phyloP scores from a whole-genome alignment of 202 grass and related monocot species.

The Panicum virgatum region DNA sequence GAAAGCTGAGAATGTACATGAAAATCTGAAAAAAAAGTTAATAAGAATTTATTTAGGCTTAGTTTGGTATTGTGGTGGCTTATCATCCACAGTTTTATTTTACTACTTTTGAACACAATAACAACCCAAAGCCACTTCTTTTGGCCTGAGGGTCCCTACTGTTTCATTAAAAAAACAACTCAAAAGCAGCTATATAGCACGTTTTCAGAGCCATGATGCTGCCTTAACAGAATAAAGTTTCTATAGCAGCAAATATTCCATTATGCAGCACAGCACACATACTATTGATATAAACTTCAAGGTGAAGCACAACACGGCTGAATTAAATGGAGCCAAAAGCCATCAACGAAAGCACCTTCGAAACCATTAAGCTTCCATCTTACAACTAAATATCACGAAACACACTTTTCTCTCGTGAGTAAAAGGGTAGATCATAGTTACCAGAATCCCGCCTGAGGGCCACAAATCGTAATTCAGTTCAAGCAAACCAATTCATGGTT shows the following conservation, averaged over 20 bases:
- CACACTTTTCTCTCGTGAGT: neutral
- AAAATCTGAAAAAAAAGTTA: neutral
- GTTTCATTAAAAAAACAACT: neutral
- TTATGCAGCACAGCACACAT: neutral
- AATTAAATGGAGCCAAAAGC: neutral
- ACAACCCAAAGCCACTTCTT: too few relatives aligned
- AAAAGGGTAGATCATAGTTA: too few relatives aligned
- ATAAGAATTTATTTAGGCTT: neutral
- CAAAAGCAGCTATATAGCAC: neutral
- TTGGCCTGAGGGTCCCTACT: too few relatives aligned
- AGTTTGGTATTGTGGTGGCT: neutral
- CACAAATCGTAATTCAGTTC: too few relatives aligned
- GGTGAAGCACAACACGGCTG: neutral
- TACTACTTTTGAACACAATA: neutral
- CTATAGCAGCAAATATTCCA: neutral
- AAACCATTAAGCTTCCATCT: neutral
- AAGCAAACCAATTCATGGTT: too few relatives aligned
- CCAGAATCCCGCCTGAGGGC: neutral
- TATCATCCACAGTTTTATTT: neutral
- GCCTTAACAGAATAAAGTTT: neutral
- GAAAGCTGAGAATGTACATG: neutral
- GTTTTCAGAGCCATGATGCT: neutral
- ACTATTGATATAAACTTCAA: neutral
- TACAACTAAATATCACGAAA: neutral
- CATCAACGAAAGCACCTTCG: too few relatives aligned